Conservation (phyloP, 768 basidiomycete genomes). For the Tylopilus rubrobrunneus region DNA sequence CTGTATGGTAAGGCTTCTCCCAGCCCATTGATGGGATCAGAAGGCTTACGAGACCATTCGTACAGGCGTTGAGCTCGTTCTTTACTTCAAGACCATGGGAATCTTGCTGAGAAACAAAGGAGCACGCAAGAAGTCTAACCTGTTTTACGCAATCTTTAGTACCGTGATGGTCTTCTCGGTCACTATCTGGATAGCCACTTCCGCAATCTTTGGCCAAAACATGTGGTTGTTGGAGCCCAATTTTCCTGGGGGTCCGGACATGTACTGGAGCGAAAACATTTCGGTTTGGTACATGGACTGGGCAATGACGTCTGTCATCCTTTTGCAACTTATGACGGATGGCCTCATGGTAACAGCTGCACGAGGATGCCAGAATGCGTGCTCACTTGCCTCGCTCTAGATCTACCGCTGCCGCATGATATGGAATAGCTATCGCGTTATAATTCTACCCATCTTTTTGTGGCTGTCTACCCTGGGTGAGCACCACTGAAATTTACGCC, state of each 20-base stretch:
- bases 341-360: conserved; percentile 20
- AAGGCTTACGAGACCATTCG: not conserved
- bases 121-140: conserved; percentile 3
- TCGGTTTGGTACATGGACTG: conserved; percentile 30
- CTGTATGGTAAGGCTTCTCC: conserved; percentile 21
- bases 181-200: too few species aligned
- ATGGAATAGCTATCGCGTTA: conserved; percentile 23
- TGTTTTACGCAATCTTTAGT: conserved; percentile 26
- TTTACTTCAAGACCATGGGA: conserved; percentile 23
- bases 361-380: not conserved
- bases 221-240: not conserved
- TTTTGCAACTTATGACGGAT: conserved; percentile 34
- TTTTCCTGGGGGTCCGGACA: not conserved
- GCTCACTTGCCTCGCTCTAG: conserved; percentile 23
- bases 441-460: conserved; percentile 15
- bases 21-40: not conserved
- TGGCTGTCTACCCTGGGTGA: conserved; percentile 23
- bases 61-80: conserved; percentile 21
- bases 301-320: conserved; percentile 25
- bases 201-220: too few species aligned
- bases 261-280: conserved; percentile 9
- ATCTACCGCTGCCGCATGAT: conserved; percentile 37
- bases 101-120: conserved; percentile 3
- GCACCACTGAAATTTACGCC: not conserved
- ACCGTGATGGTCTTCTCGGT: not conserved